Percentiles rank a stretch among this genome's conserved stretches.
Conservation (phyloP, 2,329 filamentous ascomycete genomes). For the Fusarium drepaniforme region DNA sequence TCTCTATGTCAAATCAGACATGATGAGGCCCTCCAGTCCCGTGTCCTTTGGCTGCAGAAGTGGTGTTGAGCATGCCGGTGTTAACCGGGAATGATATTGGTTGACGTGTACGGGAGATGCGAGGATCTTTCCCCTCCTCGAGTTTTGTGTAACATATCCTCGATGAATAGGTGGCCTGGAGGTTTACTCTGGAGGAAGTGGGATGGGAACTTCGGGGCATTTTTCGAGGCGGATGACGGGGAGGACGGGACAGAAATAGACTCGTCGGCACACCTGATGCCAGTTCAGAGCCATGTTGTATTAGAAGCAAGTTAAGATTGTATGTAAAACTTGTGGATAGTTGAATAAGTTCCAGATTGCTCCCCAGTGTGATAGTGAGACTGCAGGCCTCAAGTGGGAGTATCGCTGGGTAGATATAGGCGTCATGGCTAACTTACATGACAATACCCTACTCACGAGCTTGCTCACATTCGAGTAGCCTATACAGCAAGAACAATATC, state of each 20-base stretch:
- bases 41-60: not conserved
- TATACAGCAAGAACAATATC: not conserved
- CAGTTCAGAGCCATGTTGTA: not conserved
- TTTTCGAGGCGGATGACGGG: not conserved
- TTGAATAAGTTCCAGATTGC: not conserved
- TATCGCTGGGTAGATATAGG: not conserved
- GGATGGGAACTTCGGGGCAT: conserved; percentile 5
- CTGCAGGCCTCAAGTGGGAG: not conserved
- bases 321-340: not conserved
- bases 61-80: not conserved
- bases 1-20: not conserved
- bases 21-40: not conserved
- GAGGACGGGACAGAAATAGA: conserved; percentile 1
- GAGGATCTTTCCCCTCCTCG: not conserved
- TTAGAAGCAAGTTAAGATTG: not conserved
- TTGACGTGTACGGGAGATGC: not conserved
- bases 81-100: not conserved
- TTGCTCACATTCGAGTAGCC: not conserved
- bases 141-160: not conserved
- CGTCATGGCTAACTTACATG: not conserved
- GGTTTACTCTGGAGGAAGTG: not conserved
- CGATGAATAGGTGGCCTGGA: not conserved
- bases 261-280: not conserved
- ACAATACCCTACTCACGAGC: no score
- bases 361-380: not conserved